Evolutionary conservation across 768 basidiomycete species (phyloP), one percentile per base, ranked within the genome.

Genomic region (Tephrocybe rancida): DNA sequence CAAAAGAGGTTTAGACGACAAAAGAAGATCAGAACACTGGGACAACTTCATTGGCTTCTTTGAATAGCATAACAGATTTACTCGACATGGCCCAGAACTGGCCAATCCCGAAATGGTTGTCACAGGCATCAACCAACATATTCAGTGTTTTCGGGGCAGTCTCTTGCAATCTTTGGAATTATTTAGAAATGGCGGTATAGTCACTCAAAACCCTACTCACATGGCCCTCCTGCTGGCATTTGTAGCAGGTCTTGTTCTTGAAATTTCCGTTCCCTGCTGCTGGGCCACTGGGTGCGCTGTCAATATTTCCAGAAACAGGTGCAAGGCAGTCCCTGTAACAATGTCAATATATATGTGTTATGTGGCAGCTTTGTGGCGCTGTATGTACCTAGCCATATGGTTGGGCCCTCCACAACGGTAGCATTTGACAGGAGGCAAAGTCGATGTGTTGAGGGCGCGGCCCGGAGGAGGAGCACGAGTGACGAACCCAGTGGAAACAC

Each of bases 351-450:
- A 50, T 50, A 49, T 44, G 14, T 55, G 41, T 44, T 37, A 52
- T 6, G 46, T 29, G 25, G 27, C 24, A 48, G 22, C 42, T 32
- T 5, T 47, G 58, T 24, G 54, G 59, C 45, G 39, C 57, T 57
- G 44, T 13, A 32, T 14, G 44, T 67, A 89, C 89, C 81, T 85
- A 11, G 90, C 91, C 80, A 91, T 84, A 67, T 92, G 90, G 73
- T 95, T 95, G 13, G 88, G 85, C 25, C 90, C 90, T 42, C 92
- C 91, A 65, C 94, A 96, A 45, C 89, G 85, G 69, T 90, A 95
- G 65, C 93, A 96, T 70, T 90, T 92, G 46, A 95, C 86, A 16
- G 89, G 87, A 46, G 89, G 89, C 44, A 92, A 73, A 44, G 88
- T 83, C 19, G 89, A 86, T 14, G 83, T 87, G 64, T 92, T 90